Conservation (phyloP, 2,329 filamentous ascomycete species). For the Cladosporium velox region DNA sequence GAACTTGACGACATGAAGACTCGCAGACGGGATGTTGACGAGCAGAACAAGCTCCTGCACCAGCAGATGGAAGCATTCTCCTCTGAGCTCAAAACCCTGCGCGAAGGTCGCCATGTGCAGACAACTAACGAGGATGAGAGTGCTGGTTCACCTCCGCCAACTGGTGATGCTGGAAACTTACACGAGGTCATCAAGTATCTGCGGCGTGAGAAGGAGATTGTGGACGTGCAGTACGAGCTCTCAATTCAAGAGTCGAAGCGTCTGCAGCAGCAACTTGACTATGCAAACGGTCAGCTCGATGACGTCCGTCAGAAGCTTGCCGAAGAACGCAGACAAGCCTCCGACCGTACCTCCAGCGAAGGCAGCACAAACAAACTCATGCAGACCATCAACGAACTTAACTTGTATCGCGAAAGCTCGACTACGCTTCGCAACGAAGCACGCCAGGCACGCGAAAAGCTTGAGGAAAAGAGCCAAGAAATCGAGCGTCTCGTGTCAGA, state of each 20-base stretch:
- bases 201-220: slow-evolving; percentile 93
- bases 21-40: slow-evolving; percentile 78
- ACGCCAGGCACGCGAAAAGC: slow-evolving; percentile 72
- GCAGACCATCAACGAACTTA: slow-evolving; percentile 93
- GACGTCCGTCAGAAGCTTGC: slow-evolving; percentile 86
- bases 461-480: slow-evolving; percentile 72
- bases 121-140: slow-evolving; percentile 55
- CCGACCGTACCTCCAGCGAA: slow-evolving; percentile 71
- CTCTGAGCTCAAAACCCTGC: slow-evolving; percentile 74
- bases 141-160: slow-evolving; percentile 37
- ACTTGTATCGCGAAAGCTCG: slow-evolving; percentile 92
- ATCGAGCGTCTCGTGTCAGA: slow-evolving; percentile 73
- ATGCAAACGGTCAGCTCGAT: slow-evolving; percentile 83
- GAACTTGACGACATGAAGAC: slow-evolving; percentile 78
- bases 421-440: slow-evolving; percentile 86
- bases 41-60: slow-evolving; percentile 89
- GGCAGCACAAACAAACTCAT: slow-evolving; percentile 86
- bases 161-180: slow-evolving; percentile 63
- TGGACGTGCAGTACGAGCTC: slow-evolving; percentile 93
- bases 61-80: slow-evolving; percentile 79
- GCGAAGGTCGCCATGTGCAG: slow-evolving; percentile 66
- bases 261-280: slow-evolving; percentile 85
- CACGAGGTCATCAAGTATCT: slow-evolving; percentile 91
- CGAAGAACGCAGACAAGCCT: slow-evolving; percentile 77
- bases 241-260: slow-evolving; percentile 86